phyloP scores from a whole-genome alignment of 2,329 filamentous ascomycete species.

The Colletotrichum musicola region DNA sequence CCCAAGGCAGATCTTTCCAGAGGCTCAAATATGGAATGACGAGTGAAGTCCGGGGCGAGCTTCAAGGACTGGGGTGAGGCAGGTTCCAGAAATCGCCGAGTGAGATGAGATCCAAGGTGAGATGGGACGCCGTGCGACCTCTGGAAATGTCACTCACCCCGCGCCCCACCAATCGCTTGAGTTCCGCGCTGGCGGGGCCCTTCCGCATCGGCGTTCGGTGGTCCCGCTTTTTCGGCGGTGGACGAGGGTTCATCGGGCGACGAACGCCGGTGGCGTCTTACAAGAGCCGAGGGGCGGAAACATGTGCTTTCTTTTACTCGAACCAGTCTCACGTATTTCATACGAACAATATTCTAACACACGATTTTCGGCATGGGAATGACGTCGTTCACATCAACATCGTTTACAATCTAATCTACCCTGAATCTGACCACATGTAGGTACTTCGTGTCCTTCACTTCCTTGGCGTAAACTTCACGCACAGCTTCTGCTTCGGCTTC shows the following conservation, averaged over 20 bases:
- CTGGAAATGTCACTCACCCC: neutral
- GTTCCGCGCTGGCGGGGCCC: neutral
- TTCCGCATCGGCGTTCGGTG: slow-evolving; percentile 35
- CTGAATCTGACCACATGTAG: neutral
- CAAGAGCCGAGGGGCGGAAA: no score
- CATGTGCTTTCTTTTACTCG: no score
- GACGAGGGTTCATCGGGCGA: no score
- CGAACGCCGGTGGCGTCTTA: no score
- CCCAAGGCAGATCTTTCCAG: no score
- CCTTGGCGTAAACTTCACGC: slow-evolving; percentile 50
- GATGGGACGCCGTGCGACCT: neutral
- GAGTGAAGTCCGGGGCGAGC: no score
- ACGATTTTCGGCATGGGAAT: no score
- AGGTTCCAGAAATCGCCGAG: neutral
- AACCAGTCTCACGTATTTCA: no score
- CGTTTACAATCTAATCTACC: neutral
- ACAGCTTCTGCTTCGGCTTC: slow-evolving; percentile 52
- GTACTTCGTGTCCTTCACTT: neutral
- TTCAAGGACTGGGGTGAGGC: no score
- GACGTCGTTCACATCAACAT: no score
- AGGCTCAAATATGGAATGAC: no score
- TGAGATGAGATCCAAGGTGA: neutral
- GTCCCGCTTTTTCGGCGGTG: neutral
- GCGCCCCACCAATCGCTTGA: slow-evolving; percentile 6
- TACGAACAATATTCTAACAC: no score